Conservation (phyloP, 371 early-diverging fungal genomes). For the Mucor lusitanicus region DNA sequence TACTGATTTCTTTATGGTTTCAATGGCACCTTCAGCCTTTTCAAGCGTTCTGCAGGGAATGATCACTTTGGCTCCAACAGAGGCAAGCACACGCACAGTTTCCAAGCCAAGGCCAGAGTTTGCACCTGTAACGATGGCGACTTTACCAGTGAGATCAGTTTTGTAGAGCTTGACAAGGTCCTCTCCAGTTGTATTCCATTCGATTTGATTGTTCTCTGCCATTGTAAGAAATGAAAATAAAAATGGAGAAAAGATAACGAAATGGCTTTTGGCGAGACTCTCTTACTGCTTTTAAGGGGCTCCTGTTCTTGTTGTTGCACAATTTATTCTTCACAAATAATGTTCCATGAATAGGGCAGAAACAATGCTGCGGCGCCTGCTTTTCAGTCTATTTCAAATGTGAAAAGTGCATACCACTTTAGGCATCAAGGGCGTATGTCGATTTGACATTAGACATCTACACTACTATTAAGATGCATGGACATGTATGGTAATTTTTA, state of each 20-base stretch:
- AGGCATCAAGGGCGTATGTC: too few species aligned
- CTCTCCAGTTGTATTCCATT: not conserved
- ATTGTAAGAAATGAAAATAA: not conserved
- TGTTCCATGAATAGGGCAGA: too few species aligned
- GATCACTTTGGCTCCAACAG: slow-evolving; percentile 17
- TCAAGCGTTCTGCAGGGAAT: slow-evolving; percentile 54
- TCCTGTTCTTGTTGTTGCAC: not conserved
- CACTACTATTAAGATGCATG: not conserved
- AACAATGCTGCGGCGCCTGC: too few species aligned
- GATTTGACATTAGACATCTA: too few species aligned
- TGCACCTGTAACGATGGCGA: slow-evolving; percentile 72
- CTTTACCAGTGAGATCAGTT: slow-evolving; percentile 58
- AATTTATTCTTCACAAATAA: not conserved
- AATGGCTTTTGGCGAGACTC: not conserved
- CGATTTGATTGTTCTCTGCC: not conserved
- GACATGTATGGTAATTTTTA: not conserved
- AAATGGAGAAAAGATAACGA: not conserved
- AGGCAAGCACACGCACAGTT: slow-evolving; percentile 3
- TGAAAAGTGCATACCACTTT: too few species aligned
- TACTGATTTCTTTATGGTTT: slow-evolving; percentile 45
- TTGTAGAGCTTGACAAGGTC: not conserved
- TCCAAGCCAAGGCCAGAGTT: slow-evolving; percentile 50
- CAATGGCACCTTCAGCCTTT: slow-evolving; percentile 42
- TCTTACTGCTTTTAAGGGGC: not conserved
- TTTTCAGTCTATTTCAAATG: too few species aligned